These are phyloP conservation scores for Lachnellula hyalina DNA, from an alignment of 2,329 filamentous ascomycete genomes.

Conservation along the genomic window DNA sequence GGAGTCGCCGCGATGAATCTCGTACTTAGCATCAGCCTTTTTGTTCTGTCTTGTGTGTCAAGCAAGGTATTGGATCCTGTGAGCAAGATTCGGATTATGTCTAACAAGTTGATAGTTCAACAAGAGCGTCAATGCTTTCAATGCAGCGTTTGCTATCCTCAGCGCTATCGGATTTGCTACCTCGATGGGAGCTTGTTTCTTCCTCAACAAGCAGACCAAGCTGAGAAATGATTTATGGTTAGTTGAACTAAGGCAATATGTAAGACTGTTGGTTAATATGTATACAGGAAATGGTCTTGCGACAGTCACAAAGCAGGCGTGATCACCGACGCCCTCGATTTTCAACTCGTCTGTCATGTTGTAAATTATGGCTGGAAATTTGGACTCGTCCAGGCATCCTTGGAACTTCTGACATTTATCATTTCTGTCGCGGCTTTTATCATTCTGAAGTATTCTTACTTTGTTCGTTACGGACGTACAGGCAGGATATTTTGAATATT, in stretches of 20 bases:
- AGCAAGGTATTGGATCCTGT: slow-evolving; percentile 8
- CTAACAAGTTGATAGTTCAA: slow-evolving; percentile 14
- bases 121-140: slow-evolving; percentile 14
- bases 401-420: slow-evolving; percentile 20
- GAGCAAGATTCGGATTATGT: slow-evolving; percentile 3
- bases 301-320: slow-evolving; percentile 14
- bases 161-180: slow-evolving; percentile 16
- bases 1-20: slow-evolving; percentile 16
- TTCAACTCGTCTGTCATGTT: slow-evolving; percentile 15
- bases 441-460: slow-evolving; percentile 16
- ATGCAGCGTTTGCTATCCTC: slow-evolving; percentile 17
- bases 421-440: slow-evolving; percentile 15
- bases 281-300: slow-evolving; percentile 20
- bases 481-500: slow-evolving; percentile 11
- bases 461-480: slow-evolving; percentile 11
- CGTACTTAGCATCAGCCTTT: slow-evolving; percentile 8
- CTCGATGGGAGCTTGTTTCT: slow-evolving; percentile 16
- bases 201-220: slow-evolving; percentile 10
- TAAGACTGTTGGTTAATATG: background rate
- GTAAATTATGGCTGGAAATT: slow-evolving; percentile 20
- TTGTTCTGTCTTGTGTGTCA: slow-evolving; percentile 14
- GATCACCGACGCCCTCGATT: slow-evolving; percentile 15
- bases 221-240: slow-evolving; percentile 18
- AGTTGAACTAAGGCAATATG: background rate
- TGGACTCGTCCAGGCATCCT: slow-evolving; percentile 17